A percentile compares a stretch with the other conserved stretches of the same genome.
phyloP scores from a whole-genome alignment of 805 yeast genomes.

The Saturnispora ahearnii region DNA sequence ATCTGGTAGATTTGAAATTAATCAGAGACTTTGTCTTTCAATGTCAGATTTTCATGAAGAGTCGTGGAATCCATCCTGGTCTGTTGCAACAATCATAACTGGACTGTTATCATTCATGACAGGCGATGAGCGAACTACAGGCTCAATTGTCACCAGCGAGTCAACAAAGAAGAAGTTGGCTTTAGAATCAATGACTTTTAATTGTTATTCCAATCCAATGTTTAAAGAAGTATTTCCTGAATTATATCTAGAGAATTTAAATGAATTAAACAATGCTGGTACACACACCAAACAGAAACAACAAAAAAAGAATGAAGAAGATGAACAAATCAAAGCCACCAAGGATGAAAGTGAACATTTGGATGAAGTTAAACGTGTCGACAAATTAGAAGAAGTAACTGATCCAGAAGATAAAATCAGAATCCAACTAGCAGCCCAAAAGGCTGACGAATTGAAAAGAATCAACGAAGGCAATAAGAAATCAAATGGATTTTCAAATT shows the following conservation, averaged over 20 bases:
- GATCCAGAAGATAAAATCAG: conserved; percentile 70
- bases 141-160: conserved; percentile 62
- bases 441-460: neutral
- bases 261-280: conserved; percentile 21
- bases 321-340: neutral
- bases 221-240: conserved; percentile 65
- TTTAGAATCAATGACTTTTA: conserved; percentile 49
- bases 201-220: conserved; percentile 42
- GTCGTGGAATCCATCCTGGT: conserved; percentile 96
- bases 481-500: neutral
- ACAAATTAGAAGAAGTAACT: conserved; percentile 29
- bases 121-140: conserved; percentile 75
- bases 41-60: conserved; percentile 95
- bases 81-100: conserved; percentile 77
- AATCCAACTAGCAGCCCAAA: conserved; percentile 15
- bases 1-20: conserved; percentile 75
- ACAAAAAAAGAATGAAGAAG: neutral
- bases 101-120: conserved; percentile 92
- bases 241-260: conserved; percentile 36
- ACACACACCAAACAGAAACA: neutral
- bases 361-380: conserved; percentile 3
- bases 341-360: conserved; percentile 21
- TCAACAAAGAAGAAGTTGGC: conserved; percentile 51
- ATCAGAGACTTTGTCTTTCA: conserved; percentile 76
- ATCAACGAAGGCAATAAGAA: neutral